These are phyloP conservation scores for Pseudotsuga menziesii DNA, from an alignment of 75 land plant species.

Conservation along the genomic window DNA sequence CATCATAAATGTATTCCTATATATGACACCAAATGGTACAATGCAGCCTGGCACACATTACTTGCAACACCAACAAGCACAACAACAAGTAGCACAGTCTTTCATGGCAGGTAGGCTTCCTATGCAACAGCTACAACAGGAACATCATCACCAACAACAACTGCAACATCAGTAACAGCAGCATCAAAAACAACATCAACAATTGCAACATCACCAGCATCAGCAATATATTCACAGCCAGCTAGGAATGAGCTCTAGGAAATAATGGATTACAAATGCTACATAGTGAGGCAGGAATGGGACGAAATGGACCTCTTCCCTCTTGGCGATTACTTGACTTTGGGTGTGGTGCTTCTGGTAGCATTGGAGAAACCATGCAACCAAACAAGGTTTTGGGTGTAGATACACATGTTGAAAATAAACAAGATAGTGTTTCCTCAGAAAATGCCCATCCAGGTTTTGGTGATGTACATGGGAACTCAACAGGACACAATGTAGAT, in stretches of 20 bases:
- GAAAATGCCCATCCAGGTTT: slow-evolving; percentile 4
- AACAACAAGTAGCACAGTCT: slow-evolving; percentile 21
- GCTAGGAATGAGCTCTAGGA: slow-evolving; percentile 16
- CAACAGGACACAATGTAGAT: slow-evolving; percentile 10
- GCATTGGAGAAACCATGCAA: slow-evolving; percentile 17
- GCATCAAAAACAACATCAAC: slow-evolving; percentile 16
- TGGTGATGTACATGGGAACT: slow-evolving; percentile 10
- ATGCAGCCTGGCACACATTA: slow-evolving; percentile 21
- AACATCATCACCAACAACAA: slow-evolving; percentile 17
- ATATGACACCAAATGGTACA: slow-evolving; percentile 10
- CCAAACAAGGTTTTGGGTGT: slow-evolving; percentile 17
- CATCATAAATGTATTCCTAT: background rate
- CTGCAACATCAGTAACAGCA: background rate
- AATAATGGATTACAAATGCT: slow-evolving; percentile 23
- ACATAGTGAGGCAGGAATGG: slow-evolving; percentile 8
- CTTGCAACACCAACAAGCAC: slow-evolving; percentile 28
- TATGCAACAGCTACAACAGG: slow-evolving; percentile 14
- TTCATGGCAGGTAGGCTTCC: slow-evolving; percentile 18
- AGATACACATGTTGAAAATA: slow-evolving; percentile 9
- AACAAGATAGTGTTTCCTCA: slow-evolving; percentile 9
- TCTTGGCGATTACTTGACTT: slow-evolving; percentile 22
- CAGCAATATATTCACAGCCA: slow-evolving; percentile 19
- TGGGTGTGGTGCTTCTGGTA: slow-evolving; percentile 11
- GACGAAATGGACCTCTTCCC: slow-evolving; percentile 15
- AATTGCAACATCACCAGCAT: slow-evolving; percentile 18